Conservation (phyloP, 2,329 filamentous ascomycete species). For the Penicillium italicum region DNA sequence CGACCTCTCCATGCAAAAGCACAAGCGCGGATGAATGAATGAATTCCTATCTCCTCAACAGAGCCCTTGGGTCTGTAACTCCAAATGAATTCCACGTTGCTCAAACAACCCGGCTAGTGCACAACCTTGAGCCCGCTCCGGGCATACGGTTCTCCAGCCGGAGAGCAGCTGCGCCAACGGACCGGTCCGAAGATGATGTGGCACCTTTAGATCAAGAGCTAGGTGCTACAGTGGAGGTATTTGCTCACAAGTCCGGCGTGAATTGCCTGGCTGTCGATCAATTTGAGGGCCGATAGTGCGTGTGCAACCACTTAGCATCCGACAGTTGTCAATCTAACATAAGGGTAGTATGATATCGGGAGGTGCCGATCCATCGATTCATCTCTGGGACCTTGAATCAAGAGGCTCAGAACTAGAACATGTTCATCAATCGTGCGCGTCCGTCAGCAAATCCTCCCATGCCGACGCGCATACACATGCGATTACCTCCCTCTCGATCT, state of each 20-base stretch:
- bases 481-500: slow-evolving; percentile 48
- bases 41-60: slow-evolving; percentile 72
- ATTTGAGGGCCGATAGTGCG: slow-evolving; percentile 71
- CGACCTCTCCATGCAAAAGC: not conserved
- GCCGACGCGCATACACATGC: slow-evolving; percentile 43
- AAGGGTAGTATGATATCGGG: slow-evolving; percentile 69
- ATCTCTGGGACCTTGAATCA: slow-evolving; percentile 79
- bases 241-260: slow-evolving; percentile 72
- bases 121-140: slow-evolving; percentile 64
- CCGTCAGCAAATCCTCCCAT: slow-evolving; percentile 38
- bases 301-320: not conserved
- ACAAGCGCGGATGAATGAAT: slow-evolving; percentile 55
- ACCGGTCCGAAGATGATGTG: slow-evolving; percentile 9
- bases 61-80: slow-evolving; percentile 66
- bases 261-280: slow-evolving; percentile 76
- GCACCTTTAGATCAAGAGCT: slow-evolving; percentile 13
- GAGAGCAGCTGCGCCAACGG: slow-evolving; percentile 19
- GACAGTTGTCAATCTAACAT: slow-evolving; percentile 12
- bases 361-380: slow-evolving; percentile 78
- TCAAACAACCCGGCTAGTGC: slow-evolving; percentile 63
- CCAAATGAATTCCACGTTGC: slow-evolving; percentile 63
- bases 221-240: slow-evolving; percentile 29
- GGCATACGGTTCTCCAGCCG: slow-evolving; percentile 68
- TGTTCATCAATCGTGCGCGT: slow-evolving; percentile 52
- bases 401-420: slow-evolving; percentile 49